phyloP scores from a whole-genome alignment of 2,329 filamentous ascomycete species.

The Epichloe baconii region DNA sequence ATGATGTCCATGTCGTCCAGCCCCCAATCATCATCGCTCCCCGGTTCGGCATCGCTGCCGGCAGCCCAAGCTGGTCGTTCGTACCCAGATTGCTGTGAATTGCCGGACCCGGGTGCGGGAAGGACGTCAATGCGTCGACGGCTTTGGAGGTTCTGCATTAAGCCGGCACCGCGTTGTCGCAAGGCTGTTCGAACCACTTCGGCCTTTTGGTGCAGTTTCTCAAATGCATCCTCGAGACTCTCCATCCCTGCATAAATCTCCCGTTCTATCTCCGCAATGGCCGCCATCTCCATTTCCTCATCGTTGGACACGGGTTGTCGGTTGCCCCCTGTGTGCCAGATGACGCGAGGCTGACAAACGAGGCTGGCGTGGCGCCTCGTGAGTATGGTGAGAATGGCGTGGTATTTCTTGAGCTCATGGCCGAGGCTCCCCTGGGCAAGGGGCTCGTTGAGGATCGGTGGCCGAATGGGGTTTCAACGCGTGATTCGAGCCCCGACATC shows the following conservation, averaged over 20 bases:
- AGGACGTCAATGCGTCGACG: conserved; percentile 45
- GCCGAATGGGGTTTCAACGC: conserved; percentile 40
- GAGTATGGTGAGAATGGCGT: conserved; percentile 40
- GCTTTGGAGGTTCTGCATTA: conserved; percentile 51
- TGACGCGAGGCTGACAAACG: conserved; percentile 45
- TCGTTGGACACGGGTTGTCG: conserved; percentile 67
- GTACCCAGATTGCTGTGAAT: conserved; percentile 30
- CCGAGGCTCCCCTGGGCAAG: conserved; percentile 28
- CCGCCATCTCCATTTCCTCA: conserved; percentile 85
- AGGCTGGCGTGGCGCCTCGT: conserved; percentile 42
- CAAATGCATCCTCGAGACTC: conserved; percentile 83
- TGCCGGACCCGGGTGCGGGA: conserved; percentile 32
- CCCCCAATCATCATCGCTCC: conserved; percentile 44
- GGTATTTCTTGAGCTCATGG: conserved; percentile 30
- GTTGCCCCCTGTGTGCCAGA: conserved; percentile 23
- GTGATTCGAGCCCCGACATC: conserved; percentile 32
- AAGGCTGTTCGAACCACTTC: conserved; percentile 68
- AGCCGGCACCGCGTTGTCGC: conserved; percentile 68
- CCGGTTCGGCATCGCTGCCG: conserved; percentile 33
- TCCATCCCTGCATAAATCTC: conserved; percentile 95
- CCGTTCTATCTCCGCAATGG: conserved; percentile 79
- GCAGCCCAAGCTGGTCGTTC: conserved; percentile 27
- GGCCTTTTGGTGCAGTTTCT: conserved; percentile 74
- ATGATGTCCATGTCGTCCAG: conserved; percentile 49
- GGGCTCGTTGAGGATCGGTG: conserved; percentile 25